A percentile compares a stretch with the other conserved stretches of the same genome.
These are phyloP conservation scores for Corchorus olitorius DNA, from an alignment of 345 rosid species.

Conservation along the genomic window DNA sequence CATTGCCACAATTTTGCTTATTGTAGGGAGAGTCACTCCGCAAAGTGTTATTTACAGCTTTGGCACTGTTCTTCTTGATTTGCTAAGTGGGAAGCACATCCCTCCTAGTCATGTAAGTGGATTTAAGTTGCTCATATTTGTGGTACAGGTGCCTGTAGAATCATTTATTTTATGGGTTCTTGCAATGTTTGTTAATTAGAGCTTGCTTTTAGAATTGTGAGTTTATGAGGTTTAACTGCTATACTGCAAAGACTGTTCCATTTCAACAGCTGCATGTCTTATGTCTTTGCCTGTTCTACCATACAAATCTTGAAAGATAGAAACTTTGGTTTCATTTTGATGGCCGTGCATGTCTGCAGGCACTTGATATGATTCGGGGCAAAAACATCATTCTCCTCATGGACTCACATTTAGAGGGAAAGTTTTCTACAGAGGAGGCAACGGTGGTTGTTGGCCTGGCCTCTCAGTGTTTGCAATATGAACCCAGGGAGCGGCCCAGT, in stretches of 20 bases:
- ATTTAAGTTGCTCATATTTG: constrained; percentile 10
- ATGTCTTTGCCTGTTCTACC: background rate
- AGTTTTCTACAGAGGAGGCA: constrained; percentile 89
- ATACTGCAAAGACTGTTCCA: no score
- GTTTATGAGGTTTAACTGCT: constrained; percentile 1
- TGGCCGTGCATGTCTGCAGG: constrained; percentile 48
- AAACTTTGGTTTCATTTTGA: constrained; percentile 12
- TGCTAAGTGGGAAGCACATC: no score
- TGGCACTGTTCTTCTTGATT: constrained; percentile 92
- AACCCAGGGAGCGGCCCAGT: constrained; percentile 93
- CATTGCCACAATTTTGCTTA: constrained; percentile 13
- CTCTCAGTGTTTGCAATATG: constrained; percentile 82
- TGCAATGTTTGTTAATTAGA: background rate
- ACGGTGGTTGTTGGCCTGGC: constrained; percentile 79
- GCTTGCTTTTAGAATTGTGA: background rate
- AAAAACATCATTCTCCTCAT: constrained; percentile 69
- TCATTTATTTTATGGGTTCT: constrained; percentile 3
- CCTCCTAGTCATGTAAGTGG: constrained; percentile 93
- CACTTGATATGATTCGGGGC: constrained; percentile 90
- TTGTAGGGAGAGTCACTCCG: constrained; percentile 89
- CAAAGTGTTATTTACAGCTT: constrained; percentile 95
- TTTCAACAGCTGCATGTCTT: background rate
- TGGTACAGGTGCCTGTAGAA: background rate
- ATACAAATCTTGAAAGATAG: background rate
- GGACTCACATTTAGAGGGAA: constrained; percentile 97